Evolutionary conservation across 495 filamentous ascomycete species (phyloP).

Genomic region (Penicillium cosmopolitanum): DNA sequence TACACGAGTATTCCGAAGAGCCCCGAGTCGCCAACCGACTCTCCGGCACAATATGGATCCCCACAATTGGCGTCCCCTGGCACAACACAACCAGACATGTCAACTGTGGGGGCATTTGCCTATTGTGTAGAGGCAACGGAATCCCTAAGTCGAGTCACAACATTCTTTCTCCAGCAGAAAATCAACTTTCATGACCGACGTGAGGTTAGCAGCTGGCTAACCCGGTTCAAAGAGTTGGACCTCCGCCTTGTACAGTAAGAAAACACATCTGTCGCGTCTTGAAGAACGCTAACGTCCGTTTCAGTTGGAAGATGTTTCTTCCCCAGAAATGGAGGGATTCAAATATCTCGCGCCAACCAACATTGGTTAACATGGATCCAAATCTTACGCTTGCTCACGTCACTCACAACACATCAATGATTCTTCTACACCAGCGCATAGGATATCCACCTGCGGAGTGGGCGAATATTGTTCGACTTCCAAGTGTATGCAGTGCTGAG

Average conservation of each 20-base stretch:
- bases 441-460: constrained; percentile 44
- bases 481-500: constrained; percentile 43
- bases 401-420: constrained; percentile 51
- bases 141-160: constrained; percentile 37
- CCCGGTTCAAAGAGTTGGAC: constrained; percentile 50
- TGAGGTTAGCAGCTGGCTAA: constrained; percentile 44
- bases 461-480: constrained; percentile 34
- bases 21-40: constrained; percentile 19
- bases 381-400: constrained; percentile 50
- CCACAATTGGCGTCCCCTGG: constrained; percentile 19
- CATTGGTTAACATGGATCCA: constrained; percentile 43
- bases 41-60: constrained; percentile 15
- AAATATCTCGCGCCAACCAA: constrained; percentile 35
- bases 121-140: constrained; percentile 50
- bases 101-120: constrained; percentile 45
- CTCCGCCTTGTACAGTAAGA: constrained; percentile 42
- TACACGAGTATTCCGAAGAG: constrained; percentile 3
- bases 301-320: constrained; percentile 46
- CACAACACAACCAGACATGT: constrained; percentile 13
- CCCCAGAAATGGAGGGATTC: constrained; percentile 44
- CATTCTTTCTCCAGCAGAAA: constrained; percentile 43
- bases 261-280: background rate
- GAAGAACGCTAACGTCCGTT: background rate
- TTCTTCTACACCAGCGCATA: constrained; percentile 49
- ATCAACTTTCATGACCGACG: constrained; percentile 35